A percentile compares a stretch with the other conserved stretches of the same genome.
Conservation (phyloP, 192 early-diverging fungal genomes). For the Backusella mclennaniae region DNA sequence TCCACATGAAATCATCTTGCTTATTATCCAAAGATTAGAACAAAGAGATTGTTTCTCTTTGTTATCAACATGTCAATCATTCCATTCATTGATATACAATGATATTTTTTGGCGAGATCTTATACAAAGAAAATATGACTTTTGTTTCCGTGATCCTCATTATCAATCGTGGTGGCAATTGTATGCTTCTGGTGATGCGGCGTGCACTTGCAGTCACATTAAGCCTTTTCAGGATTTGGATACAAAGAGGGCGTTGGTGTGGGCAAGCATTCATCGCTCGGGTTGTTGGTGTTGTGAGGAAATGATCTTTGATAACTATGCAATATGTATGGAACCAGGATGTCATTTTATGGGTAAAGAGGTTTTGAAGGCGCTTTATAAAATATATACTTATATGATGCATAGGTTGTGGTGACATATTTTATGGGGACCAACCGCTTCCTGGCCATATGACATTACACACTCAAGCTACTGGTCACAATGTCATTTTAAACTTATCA, state of each 20-base stretch:
- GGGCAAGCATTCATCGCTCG: neutral
- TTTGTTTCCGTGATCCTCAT: neutral
- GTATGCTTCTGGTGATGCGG: neutral
- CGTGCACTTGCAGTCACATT: neutral
- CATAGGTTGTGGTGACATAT: neutral
- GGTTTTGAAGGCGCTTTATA: neutral
- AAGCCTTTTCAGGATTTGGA: neutral
- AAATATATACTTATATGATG: neutral
- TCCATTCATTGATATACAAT: neutral
- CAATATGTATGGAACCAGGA: neutral
- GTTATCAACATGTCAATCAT: neutral
- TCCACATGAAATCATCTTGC: slow-evolving; percentile 10
- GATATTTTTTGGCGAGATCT: slow-evolving; percentile 4
- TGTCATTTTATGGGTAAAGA: neutral
- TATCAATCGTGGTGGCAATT: slow-evolving; percentile 1
- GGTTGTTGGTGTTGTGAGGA: neutral
- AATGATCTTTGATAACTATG: neutral
- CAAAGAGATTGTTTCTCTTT: neutral
- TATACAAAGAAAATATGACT: neutral
- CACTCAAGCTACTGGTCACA: neutral
- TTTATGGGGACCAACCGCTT: neutral
- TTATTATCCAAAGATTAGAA: neutral
- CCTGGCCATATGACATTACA: neutral
- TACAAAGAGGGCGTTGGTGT: neutral
- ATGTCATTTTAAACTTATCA: slow-evolving; percentile 1